phyloP scores from a whole-genome alignment of 2,329 filamentous ascomycete genomes.

The Alternaria arborescens region DNA sequence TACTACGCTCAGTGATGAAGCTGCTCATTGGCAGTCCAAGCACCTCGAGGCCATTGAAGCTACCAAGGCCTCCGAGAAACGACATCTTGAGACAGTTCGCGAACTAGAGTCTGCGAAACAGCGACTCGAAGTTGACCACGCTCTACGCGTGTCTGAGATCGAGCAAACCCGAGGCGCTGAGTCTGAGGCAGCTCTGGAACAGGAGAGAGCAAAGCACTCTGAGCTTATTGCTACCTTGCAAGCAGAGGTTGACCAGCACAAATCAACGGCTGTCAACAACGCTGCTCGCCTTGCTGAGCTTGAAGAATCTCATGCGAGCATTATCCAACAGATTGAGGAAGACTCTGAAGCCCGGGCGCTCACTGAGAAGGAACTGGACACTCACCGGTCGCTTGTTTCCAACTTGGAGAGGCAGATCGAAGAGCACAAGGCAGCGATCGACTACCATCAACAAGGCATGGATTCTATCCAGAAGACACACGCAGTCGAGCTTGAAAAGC shows the following conservation, averaged over 20 bases:
- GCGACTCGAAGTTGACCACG: constrained; percentile 48
- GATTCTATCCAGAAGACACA: constrained; percentile 64
- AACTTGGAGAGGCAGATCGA: constrained; percentile 67
- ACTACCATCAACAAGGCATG: constrained; percentile 63
- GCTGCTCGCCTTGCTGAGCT: constrained; percentile 74
- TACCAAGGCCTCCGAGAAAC: constrained; percentile 75
- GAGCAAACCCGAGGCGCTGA: constrained; percentile 41
- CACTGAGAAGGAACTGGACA: constrained; percentile 61
- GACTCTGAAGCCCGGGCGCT: constrained; percentile 68
- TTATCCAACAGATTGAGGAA: constrained; percentile 73
- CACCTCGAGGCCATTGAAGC: constrained; percentile 75
- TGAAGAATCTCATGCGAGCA: constrained; percentile 73
- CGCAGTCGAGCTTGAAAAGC: constrained; percentile 62
- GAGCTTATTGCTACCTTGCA: constrained; percentile 68
- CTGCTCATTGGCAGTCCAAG: constrained; percentile 77
- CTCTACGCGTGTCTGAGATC: constrained; percentile 39
- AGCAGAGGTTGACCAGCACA: constrained; percentile 82
- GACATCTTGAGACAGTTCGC: constrained; percentile 75
- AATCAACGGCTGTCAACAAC: constrained; percentile 74
- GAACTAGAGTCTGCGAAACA: constrained; percentile 73
- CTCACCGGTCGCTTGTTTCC: constrained; percentile 60
- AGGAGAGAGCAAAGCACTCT: constrained; percentile 57
- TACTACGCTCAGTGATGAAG: constrained; percentile 72
- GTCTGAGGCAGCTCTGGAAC: constrained; percentile 46
- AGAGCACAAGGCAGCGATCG: constrained; percentile 63